Percentiles rank a stretch among this genome's conserved stretches.
Evolutionary conservation across 2,329 filamentous ascomycete genomes (phyloP).

Genomic region (Ophioceras dolichostomum): DNA sequence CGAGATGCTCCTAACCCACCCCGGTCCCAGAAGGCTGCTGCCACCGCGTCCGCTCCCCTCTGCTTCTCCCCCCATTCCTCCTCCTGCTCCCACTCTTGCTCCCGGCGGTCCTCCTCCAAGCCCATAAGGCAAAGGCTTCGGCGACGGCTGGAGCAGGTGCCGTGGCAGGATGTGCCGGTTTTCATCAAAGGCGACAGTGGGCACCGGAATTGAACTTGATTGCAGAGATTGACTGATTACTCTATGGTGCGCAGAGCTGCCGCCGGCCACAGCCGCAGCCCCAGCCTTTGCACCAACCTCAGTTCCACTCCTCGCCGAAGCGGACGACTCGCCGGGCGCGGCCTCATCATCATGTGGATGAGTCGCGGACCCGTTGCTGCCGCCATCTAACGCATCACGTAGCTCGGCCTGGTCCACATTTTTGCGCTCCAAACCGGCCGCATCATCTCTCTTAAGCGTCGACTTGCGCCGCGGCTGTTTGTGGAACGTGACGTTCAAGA

Average conservation of each 20-base stretch:
- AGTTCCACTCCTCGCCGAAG: no score
- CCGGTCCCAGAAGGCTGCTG: no score
- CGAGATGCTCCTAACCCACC: constrained; percentile 1
- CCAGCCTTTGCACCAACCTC: constrained; percentile 8
- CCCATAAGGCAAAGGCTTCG: constrained; percentile 1
- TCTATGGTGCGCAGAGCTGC: constrained; percentile 27
- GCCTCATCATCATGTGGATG: constrained; percentile 8
- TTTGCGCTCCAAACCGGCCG: constrained; percentile 20
- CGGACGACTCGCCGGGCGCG: constrained; percentile 6
- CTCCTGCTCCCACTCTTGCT: no score
- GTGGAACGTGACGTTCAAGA: constrained; percentile 90
- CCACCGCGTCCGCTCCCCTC: no score
- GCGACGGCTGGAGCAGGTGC: constrained; percentile 58
- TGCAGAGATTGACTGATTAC: constrained; percentile 66
- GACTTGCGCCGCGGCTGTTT: constrained; percentile 62
- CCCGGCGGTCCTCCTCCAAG: no score
- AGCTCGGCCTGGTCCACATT: constrained; percentile 18
- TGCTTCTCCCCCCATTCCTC: no score
- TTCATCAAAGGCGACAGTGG: constrained; percentile 86
- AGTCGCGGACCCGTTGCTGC: constrained; percentile 9
- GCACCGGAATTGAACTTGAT: constrained; percentile 51
- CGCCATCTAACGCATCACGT: no score
- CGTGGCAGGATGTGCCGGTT: constrained; percentile 88
- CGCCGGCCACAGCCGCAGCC: no score
- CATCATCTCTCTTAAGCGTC: constrained; percentile 36